Base-by-base conservation (phyloP, 202 grass and related monocot species). In the Panicum hallii region DNA sequence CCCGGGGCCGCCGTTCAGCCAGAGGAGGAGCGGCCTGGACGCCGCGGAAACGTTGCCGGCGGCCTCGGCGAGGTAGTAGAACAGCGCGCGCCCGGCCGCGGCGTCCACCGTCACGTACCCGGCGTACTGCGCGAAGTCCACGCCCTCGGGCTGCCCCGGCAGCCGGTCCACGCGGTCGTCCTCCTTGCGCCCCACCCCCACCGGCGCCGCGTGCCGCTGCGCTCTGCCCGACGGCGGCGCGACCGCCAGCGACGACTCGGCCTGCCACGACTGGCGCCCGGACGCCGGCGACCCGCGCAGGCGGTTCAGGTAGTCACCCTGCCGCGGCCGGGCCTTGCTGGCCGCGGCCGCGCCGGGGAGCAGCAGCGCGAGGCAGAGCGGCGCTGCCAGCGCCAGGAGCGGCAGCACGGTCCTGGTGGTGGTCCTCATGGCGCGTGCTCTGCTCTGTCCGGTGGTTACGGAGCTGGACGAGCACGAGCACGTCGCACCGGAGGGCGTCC, bases 51-150 rank as follows among this genome's bases (percentile, higher is more conserved):
- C 67, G 74, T 10, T 1, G 32, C 45, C 71, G 4, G 6, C 74
- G 42, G 87, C 89, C 89, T 95, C 95, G 17, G 86, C 87, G 64
- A 98, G 87, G 74, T 95, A 98, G 74, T 98, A 98, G 87, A 95
- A 98, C 28, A 98, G 92, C 14, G 93, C 95, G 70, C 95, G 84
- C 9, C 93, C 95, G n/a, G 63, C 78, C 7, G 75, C 10, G 0
- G 73, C 70, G 80, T 98, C 86, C 62, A 98, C 93, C 12, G 95
- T 98, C 58, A 98, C 91, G 65, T 98, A 98, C 45, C 95, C 95
- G 3, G 85, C 91, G 72, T 95, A 94, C 85, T 98, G 95, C 55
- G 67, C 78, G 73, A 98, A 98, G 55, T 87, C 80, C 47, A 92
- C 88, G 65, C 68, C 66, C 2, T 13, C 6, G 28, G 95, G 91